Base-by-base conservation (phyloP, 202 grass and related monocot species). In the Schoenoplectus tabernaemontani region DNA sequence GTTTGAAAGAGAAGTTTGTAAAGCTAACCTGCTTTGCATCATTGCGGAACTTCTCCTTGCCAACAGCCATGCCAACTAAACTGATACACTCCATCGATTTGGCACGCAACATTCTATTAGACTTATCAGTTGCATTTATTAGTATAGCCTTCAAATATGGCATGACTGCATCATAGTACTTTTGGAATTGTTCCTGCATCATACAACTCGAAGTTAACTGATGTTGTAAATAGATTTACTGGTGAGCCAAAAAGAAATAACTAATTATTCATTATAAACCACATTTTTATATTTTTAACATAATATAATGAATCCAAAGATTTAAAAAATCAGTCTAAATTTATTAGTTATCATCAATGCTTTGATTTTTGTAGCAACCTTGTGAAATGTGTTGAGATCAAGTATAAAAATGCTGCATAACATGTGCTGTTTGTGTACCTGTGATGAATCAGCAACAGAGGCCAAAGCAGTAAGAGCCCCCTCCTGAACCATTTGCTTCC, bases 21-120 rank as follows among this genome's bases (percentile, higher is more conserved):
- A 78, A 12, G 11, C 54, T 64, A 86, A 96, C 96, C 90, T 99
- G 96, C 57, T 90, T 99, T 23, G 96, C 96, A 66, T 99, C 96
- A 77, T 96, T 92, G 54, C 92, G 92, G 79, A 99, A 99, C 62
- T 99, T 99, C 3, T 99, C 96, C 84, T 99, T 99, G 77, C 96
- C 96, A 64, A 99, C 96, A 39, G 96, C 96, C 96, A 99, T 99
- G 76, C 96, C 96, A 74, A 96, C 96, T 73, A 99, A 87, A 81
- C 96, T 99, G 68, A 99, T 99, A 83, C 96, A 99, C 80, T 99
- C 96, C 96, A 99, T 93, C 8, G 96, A 96, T 80, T 96, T 99
- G 10, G 96, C 96, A 78, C 96, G 91, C 24, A 99, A 90, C 96
- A 99, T 99, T 76, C 96, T 86, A 79, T 99, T 99, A n/a, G 96